Base-by-base conservation (phyloP, 2,329 filamentous ascomycete species). In the Cercospora sojina region DNA sequence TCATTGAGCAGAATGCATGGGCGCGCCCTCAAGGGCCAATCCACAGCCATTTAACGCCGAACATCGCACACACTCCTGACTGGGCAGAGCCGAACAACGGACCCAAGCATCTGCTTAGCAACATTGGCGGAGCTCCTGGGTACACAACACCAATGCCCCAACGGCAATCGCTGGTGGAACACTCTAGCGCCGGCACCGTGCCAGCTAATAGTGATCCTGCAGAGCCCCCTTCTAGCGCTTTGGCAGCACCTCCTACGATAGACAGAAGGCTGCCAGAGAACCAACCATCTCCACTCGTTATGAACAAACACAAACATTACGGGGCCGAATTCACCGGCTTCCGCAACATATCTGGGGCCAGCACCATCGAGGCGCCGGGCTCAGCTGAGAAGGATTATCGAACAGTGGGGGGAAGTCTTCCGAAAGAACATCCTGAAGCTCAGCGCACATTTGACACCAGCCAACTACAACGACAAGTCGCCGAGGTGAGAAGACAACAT, bases 1-100 rank as follows among this genome's bases (percentile, higher is more conserved):
- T 95, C 72, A 85, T 96, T 64, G 91, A 96, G 74, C 90, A 94
- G 72, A 96, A 91, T 5, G 90, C 93, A 0, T 97, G 93, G 93
- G 92, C 93, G 38, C 96, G 96, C 76, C 92, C 93, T 18, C 91
- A 94, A 71, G 90, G 92, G 75, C 88, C 90, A 6, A 85, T 88
- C 9, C 89, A 92, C n/a, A 63, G 71, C 27, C 70, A 73, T 60
- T 71, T 69, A 29, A 74, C 73, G 10, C 73, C 72, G 12, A 71
- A 73, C 53, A 69, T 77, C 32, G 72, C 74, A 8, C 75, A 77
- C 61, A 77, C 75, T 3, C 73, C 75, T 4, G 74, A 77, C 55
- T 77, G 75, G 75, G 73, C 75, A 41, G 69, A 70, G 62, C 69
- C 73, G 27, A 71, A 58, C 13, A 61, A 67, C 41, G 68, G 61